phyloP scores from a whole-genome alignment of 495 filamentous ascomycete genomes.

The Penicillium nucicola region DNA sequence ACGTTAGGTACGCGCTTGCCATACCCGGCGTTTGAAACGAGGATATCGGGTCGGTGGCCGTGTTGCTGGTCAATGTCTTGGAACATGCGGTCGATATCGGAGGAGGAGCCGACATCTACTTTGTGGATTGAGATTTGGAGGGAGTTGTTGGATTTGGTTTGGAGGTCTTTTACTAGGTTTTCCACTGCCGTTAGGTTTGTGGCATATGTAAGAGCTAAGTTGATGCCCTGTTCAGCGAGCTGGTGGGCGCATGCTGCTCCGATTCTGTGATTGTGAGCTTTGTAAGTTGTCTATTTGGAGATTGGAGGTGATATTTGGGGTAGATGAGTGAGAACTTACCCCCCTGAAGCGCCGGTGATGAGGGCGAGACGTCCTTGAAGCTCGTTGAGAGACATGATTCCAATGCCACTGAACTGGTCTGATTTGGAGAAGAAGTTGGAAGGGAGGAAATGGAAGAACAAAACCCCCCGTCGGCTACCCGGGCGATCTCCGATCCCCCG shows the following conservation, averaged over 20 bases:
- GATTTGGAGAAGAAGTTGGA: background rate
- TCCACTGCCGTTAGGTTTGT: conserved; percentile 46
- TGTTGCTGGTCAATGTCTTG: conserved; percentile 49
- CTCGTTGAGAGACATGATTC: conserved; percentile 43
- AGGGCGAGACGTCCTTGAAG: conserved; percentile 58
- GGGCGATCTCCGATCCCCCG: conserved; percentile 22
- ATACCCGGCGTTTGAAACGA: conserved; percentile 57
- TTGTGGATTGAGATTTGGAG: conserved; percentile 53
- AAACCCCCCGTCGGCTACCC: conserved; percentile 17
- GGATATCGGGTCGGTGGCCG: conserved; percentile 57
- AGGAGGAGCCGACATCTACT: conserved; percentile 52
- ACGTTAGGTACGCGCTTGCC: conserved; percentile 48
- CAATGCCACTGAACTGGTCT: background rate
- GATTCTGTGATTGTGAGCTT: conserved; percentile 40
- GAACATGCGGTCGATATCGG: conserved; percentile 51
- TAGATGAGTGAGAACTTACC: conserved; percentile 37
- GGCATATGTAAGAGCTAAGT: conserved; percentile 62
- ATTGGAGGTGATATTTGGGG: background rate
- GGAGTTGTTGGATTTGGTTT: conserved; percentile 22
- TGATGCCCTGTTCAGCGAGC: conserved; percentile 49
- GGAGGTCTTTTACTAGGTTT: conserved; percentile 39
- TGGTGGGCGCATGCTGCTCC: conserved; percentile 58
- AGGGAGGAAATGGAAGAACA: background rate
- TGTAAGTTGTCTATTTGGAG: background rate
- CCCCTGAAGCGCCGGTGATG: conserved; percentile 64